Evolutionary conservation across 2,329 filamentous ascomycete genomes (phyloP), one percentile per base, ranked within the genome.

Genomic region (Colletotrichum sp.): DNA sequence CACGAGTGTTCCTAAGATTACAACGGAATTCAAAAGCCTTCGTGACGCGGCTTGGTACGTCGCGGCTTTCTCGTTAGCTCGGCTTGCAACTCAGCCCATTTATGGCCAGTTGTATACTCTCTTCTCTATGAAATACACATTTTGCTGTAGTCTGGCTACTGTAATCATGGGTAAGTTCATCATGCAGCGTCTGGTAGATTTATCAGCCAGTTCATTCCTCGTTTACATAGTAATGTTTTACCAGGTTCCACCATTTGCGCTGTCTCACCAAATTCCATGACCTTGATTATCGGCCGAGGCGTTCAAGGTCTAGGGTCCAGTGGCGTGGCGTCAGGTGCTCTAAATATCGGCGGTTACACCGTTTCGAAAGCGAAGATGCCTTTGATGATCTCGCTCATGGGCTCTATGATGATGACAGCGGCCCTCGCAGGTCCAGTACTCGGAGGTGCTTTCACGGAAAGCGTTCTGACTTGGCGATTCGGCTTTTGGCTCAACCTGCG

Each of bases 331-430:
- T 59, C 55, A 27, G 55, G 55, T 25, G 55, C 55, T 59, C 55
- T 59, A 16, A 59, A 59, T 19, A 59, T 59, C 0, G 55, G 55
- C 27, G 55, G 55, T 3, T 59, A 59, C 55, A 59, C 8, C 55
- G 25, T 59, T 25, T 59, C 55, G 4, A 59, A 29, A 59, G 55
- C 25, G 8, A 25, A 59, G 16, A 59, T 59, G 55, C 55, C 55
- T 59, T 27, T 59, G 55, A 59, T 59, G 34, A 64, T 64, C 32
- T 64, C 62, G 0, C 32, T 64, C 2, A 64, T 64, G 62, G 32
- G 62, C 32, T 64, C 32, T 19, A 64, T 64, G 62, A 64, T 64
- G 62, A 64, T 64, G 62, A 22, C 62, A 27, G 62, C 62, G 62
- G 62, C 62, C 32, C 62, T 64, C 34, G 62, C 19, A 64, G 62